A percentile compares a stretch with the other conserved stretches of the same genome.
These are phyloP conservation scores for Stereocaulon alpinum DNA, from an alignment of 495 filamentous ascomycete species.

Conservation along the genomic window DNA sequence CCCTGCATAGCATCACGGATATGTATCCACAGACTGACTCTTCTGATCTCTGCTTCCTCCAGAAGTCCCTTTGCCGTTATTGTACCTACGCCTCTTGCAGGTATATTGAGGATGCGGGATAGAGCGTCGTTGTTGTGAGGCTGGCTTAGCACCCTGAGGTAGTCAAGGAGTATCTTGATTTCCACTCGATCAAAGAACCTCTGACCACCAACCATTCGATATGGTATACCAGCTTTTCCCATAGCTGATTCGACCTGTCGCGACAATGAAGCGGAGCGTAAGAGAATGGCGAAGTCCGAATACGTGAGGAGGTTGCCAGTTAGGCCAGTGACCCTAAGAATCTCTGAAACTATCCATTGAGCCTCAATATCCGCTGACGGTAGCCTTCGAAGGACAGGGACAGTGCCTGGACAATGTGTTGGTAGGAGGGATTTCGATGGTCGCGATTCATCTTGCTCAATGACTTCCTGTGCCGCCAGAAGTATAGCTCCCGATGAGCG, in stretches of 20 bases:
- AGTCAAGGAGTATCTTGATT: conserved; percentile 82
- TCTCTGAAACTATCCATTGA: conserved; percentile 80
- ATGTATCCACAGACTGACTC: conserved; percentile 61
- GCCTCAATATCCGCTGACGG: conserved; percentile 66
- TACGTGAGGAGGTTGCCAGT: conserved; percentile 61
- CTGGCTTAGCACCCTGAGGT: conserved; percentile 76
- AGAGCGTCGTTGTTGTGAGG: conserved; percentile 84
- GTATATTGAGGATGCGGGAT: conserved; percentile 75
- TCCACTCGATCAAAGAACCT: conserved; percentile 90
- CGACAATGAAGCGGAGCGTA: conserved; percentile 76
- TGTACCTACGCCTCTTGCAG: conserved; percentile 72
- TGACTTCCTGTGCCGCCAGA: conserved; percentile 68
- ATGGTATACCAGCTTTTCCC: conserved; percentile 77
- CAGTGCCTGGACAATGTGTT: conserved; percentile 69
- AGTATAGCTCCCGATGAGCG: conserved; percentile 88
- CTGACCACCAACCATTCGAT: conserved; percentile 87
- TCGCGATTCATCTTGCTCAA: conserved; percentile 78
- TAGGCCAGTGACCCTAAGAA: conserved; percentile 58
- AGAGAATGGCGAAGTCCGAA: conserved; percentile 75
- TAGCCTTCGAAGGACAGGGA: conserved; percentile 74
- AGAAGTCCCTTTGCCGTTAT: conserved; percentile 61
- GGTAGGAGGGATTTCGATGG: conserved; percentile 69
- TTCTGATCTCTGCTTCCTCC: conserved; percentile 57
- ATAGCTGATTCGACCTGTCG: conserved; percentile 74
- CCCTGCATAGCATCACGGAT: conserved; percentile 59